phyloP scores from a whole-genome alignment of 2,329 filamentous ascomycete genomes.

The Ilyonectria destructans region DNA sequence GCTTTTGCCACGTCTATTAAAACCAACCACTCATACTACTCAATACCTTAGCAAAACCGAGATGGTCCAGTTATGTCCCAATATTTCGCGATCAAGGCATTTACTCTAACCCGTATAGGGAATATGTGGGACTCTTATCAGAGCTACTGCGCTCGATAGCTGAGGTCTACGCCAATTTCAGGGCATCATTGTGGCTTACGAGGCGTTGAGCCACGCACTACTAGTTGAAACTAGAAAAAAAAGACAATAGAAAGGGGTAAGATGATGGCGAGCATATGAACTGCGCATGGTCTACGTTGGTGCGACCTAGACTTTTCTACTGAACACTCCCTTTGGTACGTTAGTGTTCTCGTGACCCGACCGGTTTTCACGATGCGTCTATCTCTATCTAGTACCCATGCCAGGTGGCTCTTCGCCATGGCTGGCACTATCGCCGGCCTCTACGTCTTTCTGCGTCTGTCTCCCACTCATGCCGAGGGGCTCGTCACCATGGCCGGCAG shows the following conservation, averaged over 20 bases:
- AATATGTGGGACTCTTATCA: too few relatives aligned
- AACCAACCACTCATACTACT: too few relatives aligned
- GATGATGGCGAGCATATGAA: neutral
- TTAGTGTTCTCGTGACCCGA: too few relatives aligned
- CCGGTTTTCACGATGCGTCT: slow-evolving; percentile 19
- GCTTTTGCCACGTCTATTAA: too few relatives aligned
- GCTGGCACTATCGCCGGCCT: neutral
- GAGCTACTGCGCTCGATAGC: too few relatives aligned
- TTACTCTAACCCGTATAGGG: too few relatives aligned
- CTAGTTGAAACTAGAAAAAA: neutral
- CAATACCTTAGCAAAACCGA: too few relatives aligned
- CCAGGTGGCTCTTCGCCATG: slow-evolving; percentile 9
- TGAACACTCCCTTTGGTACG: neutral
- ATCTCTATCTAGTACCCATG: neutral
- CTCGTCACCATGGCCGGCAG: slow-evolving; percentile 1
- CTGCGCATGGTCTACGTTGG: neutral
- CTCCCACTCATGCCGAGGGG: neutral
- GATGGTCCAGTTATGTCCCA: too few relatives aligned
- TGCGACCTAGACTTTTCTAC: neutral
- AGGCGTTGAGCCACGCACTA: neutral
- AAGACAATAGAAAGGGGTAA: slow-evolving; percentile 1
- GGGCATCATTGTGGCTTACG: too few relatives aligned
- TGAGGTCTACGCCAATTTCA: too few relatives aligned
- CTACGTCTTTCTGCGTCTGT: slow-evolving; percentile 8
- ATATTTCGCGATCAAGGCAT: too few relatives aligned